Evolutionary conservation across 2,329 filamentous ascomycete genomes (phyloP).

Genomic region (Xylariaceae sp.): DNA sequence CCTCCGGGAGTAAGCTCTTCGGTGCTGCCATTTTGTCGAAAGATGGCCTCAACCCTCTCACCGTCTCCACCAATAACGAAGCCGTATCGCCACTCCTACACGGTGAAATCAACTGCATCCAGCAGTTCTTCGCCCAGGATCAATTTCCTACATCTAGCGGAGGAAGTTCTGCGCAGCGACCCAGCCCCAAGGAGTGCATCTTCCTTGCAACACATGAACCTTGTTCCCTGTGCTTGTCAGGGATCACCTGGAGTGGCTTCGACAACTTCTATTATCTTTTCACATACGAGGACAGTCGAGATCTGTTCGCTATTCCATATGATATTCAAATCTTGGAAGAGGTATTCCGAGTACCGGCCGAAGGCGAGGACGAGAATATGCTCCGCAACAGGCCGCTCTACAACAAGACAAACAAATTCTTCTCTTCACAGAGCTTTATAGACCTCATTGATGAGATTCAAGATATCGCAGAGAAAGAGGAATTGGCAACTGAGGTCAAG

Average conservation of each 20-base stretch:
- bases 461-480: slow-evolving; percentile 28
- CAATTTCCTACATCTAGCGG: slow-evolving; percentile 19
- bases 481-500: slow-evolving; percentile 36
- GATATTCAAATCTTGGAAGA: slow-evolving; percentile 54
- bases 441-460: slow-evolving; percentile 36
- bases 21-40: slow-evolving; percentile 50
- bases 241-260: slow-evolving; percentile 56
- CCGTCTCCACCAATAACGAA: slow-evolving; percentile 54
- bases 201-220: slow-evolving; percentile 58
- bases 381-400: slow-evolving; percentile 41
- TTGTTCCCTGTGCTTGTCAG: slow-evolving; percentile 53
- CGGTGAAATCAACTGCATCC: slow-evolving; percentile 59
- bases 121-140: slow-evolving; percentile 45
- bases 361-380: slow-evolving; percentile 32
- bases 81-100: slow-evolving; percentile 50
- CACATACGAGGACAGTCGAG: slow-evolving; percentile 54
- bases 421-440: slow-evolving; percentile 37
- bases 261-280: slow-evolving; percentile 54
- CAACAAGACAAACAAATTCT: slow-evolving; percentile 54
- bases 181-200: slow-evolving; percentile 43
- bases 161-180: slow-evolving; percentile 22
- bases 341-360: slow-evolving; percentile 45
- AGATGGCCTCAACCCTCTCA: slow-evolving; percentile 36
- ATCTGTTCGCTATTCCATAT: slow-evolving; percentile 51
- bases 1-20: slow-evolving; percentile 52